Evolutionary conservation across 305 asterid genomes (phyloP).

Genomic region (Solanum aculeatissimum): DNA sequence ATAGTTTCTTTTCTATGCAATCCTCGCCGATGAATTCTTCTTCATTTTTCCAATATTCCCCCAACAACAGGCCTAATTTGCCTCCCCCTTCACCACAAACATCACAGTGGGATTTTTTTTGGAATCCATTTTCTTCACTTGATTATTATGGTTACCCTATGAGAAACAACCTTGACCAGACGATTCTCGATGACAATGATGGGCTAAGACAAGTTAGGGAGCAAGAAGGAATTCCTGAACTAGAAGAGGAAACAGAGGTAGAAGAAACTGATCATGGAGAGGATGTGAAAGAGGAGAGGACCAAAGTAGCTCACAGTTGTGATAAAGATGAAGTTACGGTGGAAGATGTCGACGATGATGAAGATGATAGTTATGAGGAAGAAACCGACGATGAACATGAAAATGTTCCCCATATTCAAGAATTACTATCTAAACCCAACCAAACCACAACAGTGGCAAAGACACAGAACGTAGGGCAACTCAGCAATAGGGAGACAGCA

Average conservation of each 20-base stretch:
- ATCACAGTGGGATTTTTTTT: slow-evolving; percentile 96
- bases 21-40: slow-evolving; percentile 46
- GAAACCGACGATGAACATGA: background rate
- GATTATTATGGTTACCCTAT: slow-evolving; percentile 71
- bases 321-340: slow-evolving; percentile 54
- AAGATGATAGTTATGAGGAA: background rate
- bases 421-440: slow-evolving; percentile 19
- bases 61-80: slow-evolving; percentile 38
- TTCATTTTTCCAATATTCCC: slow-evolving; percentile 57
- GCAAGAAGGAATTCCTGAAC: slow-evolving; percentile 87
- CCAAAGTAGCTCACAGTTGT: slow-evolving; percentile 15
- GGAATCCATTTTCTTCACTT: slow-evolving; percentile 91
- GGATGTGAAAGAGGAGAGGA: slow-evolving; percentile 20
- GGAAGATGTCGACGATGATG: slow-evolving; percentile 47
- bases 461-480: slow-evolving; percentile 43
- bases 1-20: slow-evolving; percentile 49
- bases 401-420: slow-evolving; percentile 6
- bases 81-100: slow-evolving; percentile 61
- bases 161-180: slow-evolving; percentile 38
- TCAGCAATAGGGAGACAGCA: slow-evolving; percentile 49
- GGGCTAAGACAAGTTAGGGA: slow-evolving; percentile 66
- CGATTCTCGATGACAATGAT: slow-evolving; percentile 40
- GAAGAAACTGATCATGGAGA: slow-evolving; percentile 40
- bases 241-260: slow-evolving; percentile 31
- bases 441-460: slow-evolving; percentile 49